Evolutionary conservation across 805 yeast species (phyloP).

Genomic region (Saitoella complicata): DNA sequence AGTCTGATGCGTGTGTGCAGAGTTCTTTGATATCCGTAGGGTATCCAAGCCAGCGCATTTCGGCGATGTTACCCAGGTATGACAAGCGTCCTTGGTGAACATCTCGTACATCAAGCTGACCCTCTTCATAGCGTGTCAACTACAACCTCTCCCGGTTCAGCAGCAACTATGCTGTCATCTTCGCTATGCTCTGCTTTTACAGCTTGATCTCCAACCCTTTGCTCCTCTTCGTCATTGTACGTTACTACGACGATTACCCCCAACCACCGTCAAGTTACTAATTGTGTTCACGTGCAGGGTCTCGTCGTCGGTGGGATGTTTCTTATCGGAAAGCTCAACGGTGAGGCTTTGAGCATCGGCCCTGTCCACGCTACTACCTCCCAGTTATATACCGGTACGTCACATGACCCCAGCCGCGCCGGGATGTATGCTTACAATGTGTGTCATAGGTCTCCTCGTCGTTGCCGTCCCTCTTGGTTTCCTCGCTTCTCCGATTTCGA

Average conservation of each 20-base stretch:
- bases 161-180: slow-evolving; percentile 66
- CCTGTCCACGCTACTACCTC: slow-evolving; percentile 50
- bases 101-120: too few species aligned
- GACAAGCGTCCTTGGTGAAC: too few species aligned
- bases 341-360: slow-evolving; percentile 58
- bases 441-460: background rate
- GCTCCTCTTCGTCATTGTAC: slow-evolving; percentile 60
- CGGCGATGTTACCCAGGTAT: too few species aligned
- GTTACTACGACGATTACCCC: background rate
- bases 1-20: too few species aligned
- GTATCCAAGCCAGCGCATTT: too few species aligned
- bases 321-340: slow-evolving; percentile 65
- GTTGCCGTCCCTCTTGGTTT: slow-evolving; percentile 61
- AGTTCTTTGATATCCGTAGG: too few species aligned
- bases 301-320: slow-evolving; percentile 59
- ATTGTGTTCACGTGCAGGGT: background rate
- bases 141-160: slow-evolving; percentile 78
- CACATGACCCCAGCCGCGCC: slow-evolving; percentile 53
- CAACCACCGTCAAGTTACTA: background rate
- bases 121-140: slow-evolving; percentile 63
- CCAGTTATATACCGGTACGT: slow-evolving; percentile 39
- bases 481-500: slow-evolving; percentile 75
- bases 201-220: slow-evolving; percentile 75
- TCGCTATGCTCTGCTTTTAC: slow-evolving; percentile 59
- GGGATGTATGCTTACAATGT: slow-evolving; percentile 2